A percentile compares a stretch with the other conserved stretches of the same genome.
phyloP scores from a whole-genome alignment of 2,329 filamentous ascomycete species.

The Penicillium verrucosum region DNA sequence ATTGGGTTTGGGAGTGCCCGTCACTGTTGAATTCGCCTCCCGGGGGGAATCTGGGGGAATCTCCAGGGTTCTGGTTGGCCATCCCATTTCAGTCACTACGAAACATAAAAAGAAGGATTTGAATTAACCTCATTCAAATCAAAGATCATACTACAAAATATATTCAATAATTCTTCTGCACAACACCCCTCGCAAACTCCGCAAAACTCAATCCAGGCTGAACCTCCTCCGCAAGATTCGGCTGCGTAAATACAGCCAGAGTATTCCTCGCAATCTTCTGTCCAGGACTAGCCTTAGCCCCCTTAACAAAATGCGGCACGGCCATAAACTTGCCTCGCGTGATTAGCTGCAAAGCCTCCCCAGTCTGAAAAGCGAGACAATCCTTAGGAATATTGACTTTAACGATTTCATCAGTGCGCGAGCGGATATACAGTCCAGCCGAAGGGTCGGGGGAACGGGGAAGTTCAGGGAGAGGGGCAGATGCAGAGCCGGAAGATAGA shows the following conservation, averaged over 20 bases:
- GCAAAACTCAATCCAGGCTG: slow-evolving; percentile 71
- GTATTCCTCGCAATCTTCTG: slow-evolving; percentile 72
- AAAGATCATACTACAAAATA: not conserved
- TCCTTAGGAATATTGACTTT: slow-evolving; percentile 90
- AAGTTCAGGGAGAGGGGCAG: slow-evolving; percentile 63
- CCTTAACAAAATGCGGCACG: slow-evolving; percentile 91
- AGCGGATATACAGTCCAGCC: slow-evolving; percentile 91
- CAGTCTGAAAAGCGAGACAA: slow-evolving; percentile 94
- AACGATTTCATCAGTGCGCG: slow-evolving; percentile 74
- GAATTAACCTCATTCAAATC: not conserved
- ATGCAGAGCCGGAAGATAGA: slow-evolving; percentile 22
- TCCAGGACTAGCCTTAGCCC: slow-evolving; percentile 55
- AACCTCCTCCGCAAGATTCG: slow-evolving; percentile 73
- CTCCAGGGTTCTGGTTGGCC: not conserved
- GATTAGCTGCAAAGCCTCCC: slow-evolving; percentile 85
- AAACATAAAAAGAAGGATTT: not conserved
- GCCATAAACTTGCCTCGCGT: slow-evolving; percentile 89
- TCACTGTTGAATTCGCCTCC: not conserved
- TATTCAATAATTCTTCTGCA: slow-evolving; percentile 60
- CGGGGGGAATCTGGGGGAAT: not conserved
- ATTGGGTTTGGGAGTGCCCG: not conserved
- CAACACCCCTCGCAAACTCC: slow-evolving; percentile 74
- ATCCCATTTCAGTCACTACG: not conserved
- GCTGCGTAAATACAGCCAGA: slow-evolving; percentile 93
- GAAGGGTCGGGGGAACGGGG: slow-evolving; percentile 72